Evolutionary conservation across 2,329 filamentous ascomycete genomes (phyloP).

Genomic region (Cryphonectria radicalis): DNA sequence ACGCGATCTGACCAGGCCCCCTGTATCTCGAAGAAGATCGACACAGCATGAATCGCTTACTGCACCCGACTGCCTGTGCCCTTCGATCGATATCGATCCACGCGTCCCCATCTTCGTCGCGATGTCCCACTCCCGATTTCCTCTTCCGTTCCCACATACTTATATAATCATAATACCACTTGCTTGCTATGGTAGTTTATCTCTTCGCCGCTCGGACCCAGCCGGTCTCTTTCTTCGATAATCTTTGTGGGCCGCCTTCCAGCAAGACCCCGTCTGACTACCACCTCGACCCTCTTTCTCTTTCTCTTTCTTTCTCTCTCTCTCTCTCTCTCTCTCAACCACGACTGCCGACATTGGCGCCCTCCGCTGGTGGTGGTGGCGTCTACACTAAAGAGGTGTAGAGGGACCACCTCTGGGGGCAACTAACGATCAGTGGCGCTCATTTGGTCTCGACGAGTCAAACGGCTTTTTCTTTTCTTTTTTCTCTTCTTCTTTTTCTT

Average conservation of each 20-base stretch:
- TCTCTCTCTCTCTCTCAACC: neutral
- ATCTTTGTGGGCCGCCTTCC: too few relatives aligned
- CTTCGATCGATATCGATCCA: neutral
- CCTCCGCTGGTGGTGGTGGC: neutral
- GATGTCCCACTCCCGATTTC: neutral
- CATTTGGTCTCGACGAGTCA: neutral
- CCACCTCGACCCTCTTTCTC: neutral
- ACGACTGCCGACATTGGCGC: neutral
- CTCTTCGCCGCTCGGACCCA: too few relatives aligned
- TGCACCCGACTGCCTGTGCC: neutral
- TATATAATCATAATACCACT: neutral
- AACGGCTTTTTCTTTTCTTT: neutral
- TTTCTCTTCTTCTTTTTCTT: too few relatives aligned
- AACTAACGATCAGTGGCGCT: neutral
- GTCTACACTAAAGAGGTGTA: neutral
- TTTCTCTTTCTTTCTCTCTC: neutral
- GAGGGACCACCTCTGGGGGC: neutral
- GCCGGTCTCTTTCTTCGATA: too few relatives aligned
- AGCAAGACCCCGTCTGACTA: neutral
- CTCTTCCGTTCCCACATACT: neutral
- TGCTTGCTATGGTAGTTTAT: neutral
- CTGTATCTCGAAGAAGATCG: neutral
- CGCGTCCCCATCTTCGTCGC: neutral
- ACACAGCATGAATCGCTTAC: conserved; percentile 3
- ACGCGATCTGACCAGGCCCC: neutral